These are phyloP conservation scores for Hortaea sp. DNA, from an alignment of 2,329 filamentous ascomycete species.

Conservation along the genomic window DNA sequence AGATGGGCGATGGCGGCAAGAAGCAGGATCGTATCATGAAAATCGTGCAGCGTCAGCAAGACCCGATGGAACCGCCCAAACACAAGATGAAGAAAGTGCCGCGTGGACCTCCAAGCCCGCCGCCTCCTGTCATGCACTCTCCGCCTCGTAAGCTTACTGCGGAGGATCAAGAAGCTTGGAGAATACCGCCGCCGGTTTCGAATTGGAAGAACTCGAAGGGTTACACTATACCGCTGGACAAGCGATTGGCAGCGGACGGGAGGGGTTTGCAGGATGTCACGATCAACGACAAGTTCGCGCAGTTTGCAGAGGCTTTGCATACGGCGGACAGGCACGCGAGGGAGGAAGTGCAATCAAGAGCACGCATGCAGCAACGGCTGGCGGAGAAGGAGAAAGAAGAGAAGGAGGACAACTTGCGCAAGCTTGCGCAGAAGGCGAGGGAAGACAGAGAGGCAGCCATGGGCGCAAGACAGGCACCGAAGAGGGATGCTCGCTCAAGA, in stretches of 20 bases:
- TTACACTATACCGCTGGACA: slow-evolving; percentile 91
- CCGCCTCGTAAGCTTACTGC: slow-evolving; percentile 91
- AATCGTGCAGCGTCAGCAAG: slow-evolving; percentile 86
- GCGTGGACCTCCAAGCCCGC: slow-evolving; percentile 80
- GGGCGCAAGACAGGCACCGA: slow-evolving; percentile 35
- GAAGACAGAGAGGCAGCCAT: slow-evolving; percentile 50
- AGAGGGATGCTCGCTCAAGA: slow-evolving; percentile 10
- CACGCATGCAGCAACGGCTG: slow-evolving; percentile 88
- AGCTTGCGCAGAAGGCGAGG: slow-evolving; percentile 81
- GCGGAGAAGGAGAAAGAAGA: slow-evolving; percentile 93
- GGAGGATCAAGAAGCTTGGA: slow-evolving; percentile 95
- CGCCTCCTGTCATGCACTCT: slow-evolving; percentile 88
- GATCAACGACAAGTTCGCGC: slow-evolving; percentile 97
- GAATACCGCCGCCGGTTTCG: slow-evolving; percentile 77
- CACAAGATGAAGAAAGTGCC: slow-evolving; percentile 99
- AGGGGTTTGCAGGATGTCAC: slow-evolving; percentile 83
- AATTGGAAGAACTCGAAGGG: slow-evolving; percentile 99
- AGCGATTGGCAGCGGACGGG: slow-evolving; percentile 87
- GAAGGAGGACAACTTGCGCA: slow-evolving; percentile 85
- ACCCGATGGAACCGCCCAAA: slow-evolving; percentile 94
- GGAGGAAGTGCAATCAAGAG: slow-evolving; percentile 87
- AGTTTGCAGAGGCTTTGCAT: slow-evolving; percentile 87
- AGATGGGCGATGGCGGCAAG: slow-evolving; percentile 80
- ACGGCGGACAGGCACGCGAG: slow-evolving; percentile 90
- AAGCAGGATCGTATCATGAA: slow-evolving; percentile 97